phyloP scores from a whole-genome alignment of 2,329 filamentous ascomycete genomes.

The Coniella vitis region DNA sequence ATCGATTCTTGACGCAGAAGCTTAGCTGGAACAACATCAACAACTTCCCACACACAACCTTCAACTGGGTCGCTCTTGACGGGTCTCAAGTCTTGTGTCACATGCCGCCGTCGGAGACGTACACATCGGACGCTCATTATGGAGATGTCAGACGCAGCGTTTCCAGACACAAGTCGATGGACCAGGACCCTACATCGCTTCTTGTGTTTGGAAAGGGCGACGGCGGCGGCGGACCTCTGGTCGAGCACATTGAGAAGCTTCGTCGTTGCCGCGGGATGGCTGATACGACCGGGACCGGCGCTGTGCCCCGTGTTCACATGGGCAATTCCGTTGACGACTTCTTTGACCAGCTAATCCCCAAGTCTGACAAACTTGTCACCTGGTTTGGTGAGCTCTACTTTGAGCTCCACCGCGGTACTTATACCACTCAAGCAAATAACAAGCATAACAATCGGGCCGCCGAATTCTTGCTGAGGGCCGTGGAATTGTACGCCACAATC shows the following conservation, averaged over 20 bases:
- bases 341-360: conserved; percentile 78
- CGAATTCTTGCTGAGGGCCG: conserved; percentile 77
- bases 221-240: conserved; percentile 90
- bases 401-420: conserved; percentile 92
- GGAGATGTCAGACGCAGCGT: conserved; percentile 88
- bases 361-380: conserved; percentile 72
- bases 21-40: conserved; percentile 99
- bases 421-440: conserved; percentile 96
- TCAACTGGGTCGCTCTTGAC: conserved; percentile 96
- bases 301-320: conserved; percentile 78
- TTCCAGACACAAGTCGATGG: conserved; percentile 89
- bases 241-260: conserved; percentile 90
- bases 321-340: conserved; percentile 90
- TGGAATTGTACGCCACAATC: conserved; percentile 82
- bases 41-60: conserved; percentile 96
- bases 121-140: conserved; percentile 90
- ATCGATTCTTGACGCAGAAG: conserved; percentile 94
- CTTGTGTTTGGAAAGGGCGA: conserved; percentile 96
- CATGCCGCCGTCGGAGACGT: conserved; percentile 93
- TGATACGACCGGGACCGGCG: conserved; percentile 65
- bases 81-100: conserved; percentile 96
- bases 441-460: conserved; percentile 87
- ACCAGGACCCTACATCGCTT: conserved; percentile 83
- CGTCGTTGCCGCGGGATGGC: conserved; percentile 85
- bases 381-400: conserved; percentile 99